A percentile compares a stretch with the other conserved stretches of the same genome.
Evolutionary conservation across 2,329 filamentous ascomycete species (phyloP).

Genomic region (Exophiala dermatitidis): DNA sequence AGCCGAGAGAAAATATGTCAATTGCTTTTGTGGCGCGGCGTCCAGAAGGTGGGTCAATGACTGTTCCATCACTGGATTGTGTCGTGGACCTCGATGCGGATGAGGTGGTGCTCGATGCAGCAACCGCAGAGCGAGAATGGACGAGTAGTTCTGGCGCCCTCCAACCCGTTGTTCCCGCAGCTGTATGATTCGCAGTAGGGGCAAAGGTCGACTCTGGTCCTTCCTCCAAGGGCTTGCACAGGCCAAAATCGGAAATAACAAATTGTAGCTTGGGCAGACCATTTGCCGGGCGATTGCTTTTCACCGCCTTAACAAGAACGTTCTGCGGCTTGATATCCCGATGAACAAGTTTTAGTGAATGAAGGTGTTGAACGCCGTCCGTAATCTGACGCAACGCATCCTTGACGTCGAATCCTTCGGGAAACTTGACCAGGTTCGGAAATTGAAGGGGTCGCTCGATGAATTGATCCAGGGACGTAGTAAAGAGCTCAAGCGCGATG

Average conservation of each 20-base stretch:
- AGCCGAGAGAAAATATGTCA: conserved; percentile 92
- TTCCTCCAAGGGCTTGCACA: conserved; percentile 87
- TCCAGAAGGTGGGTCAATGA: conserved; percentile 51
- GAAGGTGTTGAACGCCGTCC: conserved; percentile 78
- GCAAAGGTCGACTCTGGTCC: conserved; percentile 91
- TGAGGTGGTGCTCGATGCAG: conserved; percentile 45
- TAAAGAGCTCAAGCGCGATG: conserved; percentile 89
- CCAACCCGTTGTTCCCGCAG: conserved; percentile 91
- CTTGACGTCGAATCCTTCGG: conserved; percentile 61
- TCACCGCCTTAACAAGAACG: conserved; percentile 65
- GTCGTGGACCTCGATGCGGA: conserved; percentile 32
- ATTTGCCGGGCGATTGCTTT: conserved; percentile 22
- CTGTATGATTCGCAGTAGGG: conserved; percentile 69
- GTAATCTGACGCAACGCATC: conserved; percentile 82
- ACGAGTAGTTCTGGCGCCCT: conserved; percentile 88
- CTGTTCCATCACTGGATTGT: conserved; percentile 43
- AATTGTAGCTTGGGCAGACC: conserved; percentile 61
- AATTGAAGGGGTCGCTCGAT: conserved; percentile 67
- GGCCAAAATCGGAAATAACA: conserved; percentile 92
- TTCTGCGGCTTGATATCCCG: conserved; percentile 97
- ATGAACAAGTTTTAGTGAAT: conserved; percentile 89
- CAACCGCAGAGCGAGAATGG: conserved; percentile 39
- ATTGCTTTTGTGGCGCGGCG: conserved; percentile 90
- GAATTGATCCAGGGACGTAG: conserved; percentile 86
- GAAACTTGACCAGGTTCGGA: conserved; percentile 60